phyloP scores from a whole-genome alignment of 1,139 yeast species.

The Eremothecium sinecaudum region DNA sequence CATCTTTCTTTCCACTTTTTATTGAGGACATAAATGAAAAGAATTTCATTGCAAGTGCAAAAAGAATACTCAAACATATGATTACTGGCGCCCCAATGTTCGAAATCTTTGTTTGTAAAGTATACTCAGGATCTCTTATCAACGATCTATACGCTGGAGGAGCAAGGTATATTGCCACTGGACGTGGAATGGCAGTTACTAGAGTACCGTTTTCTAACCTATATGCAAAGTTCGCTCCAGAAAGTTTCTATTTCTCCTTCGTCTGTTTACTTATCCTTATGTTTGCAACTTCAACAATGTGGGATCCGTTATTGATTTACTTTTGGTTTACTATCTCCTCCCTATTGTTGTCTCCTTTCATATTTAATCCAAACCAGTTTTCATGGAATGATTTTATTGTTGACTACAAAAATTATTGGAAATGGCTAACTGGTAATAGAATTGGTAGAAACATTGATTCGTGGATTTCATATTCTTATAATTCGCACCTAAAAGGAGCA shows the following conservation, averaged over 20 bases:
- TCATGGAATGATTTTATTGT: conserved; percentile 68
- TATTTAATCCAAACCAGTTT: conserved; percentile 68
- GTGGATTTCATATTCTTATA: conserved; percentile 4
- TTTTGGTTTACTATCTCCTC: conserved; percentile 65
- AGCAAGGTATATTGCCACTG: conserved; percentile 68
- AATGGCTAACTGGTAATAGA: conserved; percentile 39
- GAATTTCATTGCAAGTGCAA: conserved; percentile 61
- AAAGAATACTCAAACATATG: conserved; percentile 55
- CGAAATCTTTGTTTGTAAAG: conserved; percentile 67
- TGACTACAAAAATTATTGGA: conserved; percentile 59
- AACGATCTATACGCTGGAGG: conserved; percentile 68
- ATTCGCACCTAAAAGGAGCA: conserved; percentile 1
- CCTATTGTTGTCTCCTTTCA: conserved; percentile 57
- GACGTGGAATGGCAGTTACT: conserved; percentile 71
- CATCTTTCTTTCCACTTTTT: conserved; percentile 59
- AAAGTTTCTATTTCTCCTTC: conserved; percentile 63
- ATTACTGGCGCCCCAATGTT: conserved; percentile 59
- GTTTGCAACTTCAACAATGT: conserved; percentile 59
- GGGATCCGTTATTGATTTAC: conserved; percentile 67
- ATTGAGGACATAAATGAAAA: conserved; percentile 67
- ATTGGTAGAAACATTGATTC: conserved; percentile 2
- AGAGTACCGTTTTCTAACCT: conserved; percentile 60
- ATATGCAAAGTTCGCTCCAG: conserved; percentile 62
- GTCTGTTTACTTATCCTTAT: conserved; percentile 51
- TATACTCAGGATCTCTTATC: conserved; percentile 54